These are phyloP conservation scores for Solanum clarkiae DNA, from an alignment of 257 asterid genomes.

Conservation along the genomic window DNA sequence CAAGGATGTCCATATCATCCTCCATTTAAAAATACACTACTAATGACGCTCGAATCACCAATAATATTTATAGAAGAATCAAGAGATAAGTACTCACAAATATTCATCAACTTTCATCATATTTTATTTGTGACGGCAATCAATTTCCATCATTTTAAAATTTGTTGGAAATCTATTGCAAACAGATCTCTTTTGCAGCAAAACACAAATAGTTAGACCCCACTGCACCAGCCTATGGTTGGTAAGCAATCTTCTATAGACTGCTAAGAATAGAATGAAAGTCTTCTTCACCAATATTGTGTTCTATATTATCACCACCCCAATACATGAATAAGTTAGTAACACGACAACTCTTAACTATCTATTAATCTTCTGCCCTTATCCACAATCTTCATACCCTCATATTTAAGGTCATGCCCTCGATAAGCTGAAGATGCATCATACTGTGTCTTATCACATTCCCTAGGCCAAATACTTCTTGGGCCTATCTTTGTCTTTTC, in stretches of 20 bases:
- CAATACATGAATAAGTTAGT: no score
- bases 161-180: background rate
- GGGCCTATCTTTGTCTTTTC: no score
- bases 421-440: no score
- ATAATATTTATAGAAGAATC: background rate
- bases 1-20: background rate
- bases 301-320: no score
- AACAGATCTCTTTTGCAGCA: background rate
- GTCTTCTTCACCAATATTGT: no score
- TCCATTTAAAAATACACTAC: background rate
- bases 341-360: no score
- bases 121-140: background rate
- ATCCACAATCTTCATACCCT: no score
- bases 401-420: no score
- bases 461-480: no score
- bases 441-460: no score
- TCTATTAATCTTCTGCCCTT: no score
- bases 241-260: background rate
- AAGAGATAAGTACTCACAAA: background rate
- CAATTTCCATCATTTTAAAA: background rate
- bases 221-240: background rate
- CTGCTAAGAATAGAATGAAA: background rate
- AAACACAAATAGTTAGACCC: background rate
- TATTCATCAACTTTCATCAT: background rate
- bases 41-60: fast-evolving